Evolutionary conservation across 768 basidiomycete genomes (phyloP).

Genomic region (Xanthoconium stramineum): DNA sequence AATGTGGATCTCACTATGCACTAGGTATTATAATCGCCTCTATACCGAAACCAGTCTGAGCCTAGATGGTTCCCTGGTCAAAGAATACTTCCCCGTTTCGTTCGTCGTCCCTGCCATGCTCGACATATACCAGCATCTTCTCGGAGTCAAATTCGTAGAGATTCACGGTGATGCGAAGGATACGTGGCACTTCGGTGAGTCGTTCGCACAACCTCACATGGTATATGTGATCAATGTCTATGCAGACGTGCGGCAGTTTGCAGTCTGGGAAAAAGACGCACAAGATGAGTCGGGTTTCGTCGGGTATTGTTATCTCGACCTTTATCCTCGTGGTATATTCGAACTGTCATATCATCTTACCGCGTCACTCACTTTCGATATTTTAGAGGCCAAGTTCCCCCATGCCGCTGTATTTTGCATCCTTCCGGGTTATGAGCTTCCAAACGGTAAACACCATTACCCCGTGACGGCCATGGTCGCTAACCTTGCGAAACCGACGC

Average conservation of each 20-base stretch:
- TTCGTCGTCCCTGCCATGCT: slow-evolving; percentile 78
- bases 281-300: slow-evolving; percentile 68
- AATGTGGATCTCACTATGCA: background rate
- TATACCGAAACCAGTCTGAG: slow-evolving; percentile 61
- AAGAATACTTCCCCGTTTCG: slow-evolving; percentile 85
- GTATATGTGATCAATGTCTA: background rate
- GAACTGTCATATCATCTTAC: background rate
- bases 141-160: slow-evolving; percentile 65
- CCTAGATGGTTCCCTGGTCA: slow-evolving; percentile 71
- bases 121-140: slow-evolving; percentile 74
- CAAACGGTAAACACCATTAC: slow-evolving; percentile 60
- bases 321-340: slow-evolving; percentile 70
- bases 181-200: slow-evolving; percentile 75
- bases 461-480: slow-evolving; percentile 83
- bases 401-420: slow-evolving; percentile 84
- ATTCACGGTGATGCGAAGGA: slow-evolving; percentile 52
- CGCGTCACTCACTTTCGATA: background rate
- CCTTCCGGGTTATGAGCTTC: slow-evolving; percentile 55
- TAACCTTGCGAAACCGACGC: slow-evolving; percentile 80
- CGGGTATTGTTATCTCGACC: slow-evolving; percentile 83
- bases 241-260: slow-evolving; percentile 73
- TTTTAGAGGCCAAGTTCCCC: slow-evolving; percentile 65
- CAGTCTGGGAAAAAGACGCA: slow-evolving; percentile 79
- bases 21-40: slow-evolving; percentile 27
- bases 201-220: background rate